phyloP scores from a whole-genome alignment of 495 filamentous ascomycete species.

The Corynascus novoguineensis region DNA sequence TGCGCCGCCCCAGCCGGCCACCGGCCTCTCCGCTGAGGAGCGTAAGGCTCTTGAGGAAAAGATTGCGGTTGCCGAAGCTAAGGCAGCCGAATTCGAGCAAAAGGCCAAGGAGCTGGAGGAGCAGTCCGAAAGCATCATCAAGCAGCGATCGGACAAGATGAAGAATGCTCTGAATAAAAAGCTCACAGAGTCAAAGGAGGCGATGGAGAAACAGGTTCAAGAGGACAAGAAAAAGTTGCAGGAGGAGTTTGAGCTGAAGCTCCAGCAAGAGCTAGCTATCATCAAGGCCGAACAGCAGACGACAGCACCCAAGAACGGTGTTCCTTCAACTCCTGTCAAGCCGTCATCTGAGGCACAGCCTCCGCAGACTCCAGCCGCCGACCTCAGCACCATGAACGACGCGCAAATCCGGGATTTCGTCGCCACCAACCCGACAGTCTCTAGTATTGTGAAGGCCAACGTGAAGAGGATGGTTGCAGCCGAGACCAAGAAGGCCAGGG shows the following conservation, averaged over 20 bases:
- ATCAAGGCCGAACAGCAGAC: conserved; percentile 46
- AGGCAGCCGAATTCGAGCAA: conserved; percentile 51
- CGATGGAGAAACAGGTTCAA: conserved; percentile 36
- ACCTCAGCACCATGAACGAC: conserved; percentile 47
- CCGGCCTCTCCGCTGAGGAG: conserved; percentile 43
- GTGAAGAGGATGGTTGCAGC: conserved; percentile 53
- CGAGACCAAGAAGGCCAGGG: conserved; percentile 53
- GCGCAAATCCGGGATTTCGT: conserved; percentile 61
- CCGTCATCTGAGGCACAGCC: conserved; percentile 19
- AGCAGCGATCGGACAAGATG: conserved; percentile 64
- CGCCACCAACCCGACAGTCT: conserved; percentile 57
- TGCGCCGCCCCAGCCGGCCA: conserved; percentile 3
- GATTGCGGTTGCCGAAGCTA: conserved; percentile 41
- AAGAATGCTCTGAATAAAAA: conserved; percentile 65
- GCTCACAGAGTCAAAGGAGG: conserved; percentile 56
- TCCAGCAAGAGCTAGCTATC: conserved; percentile 58
- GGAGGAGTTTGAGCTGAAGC: conserved; percentile 57
- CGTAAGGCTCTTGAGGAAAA: conserved; percentile 48
- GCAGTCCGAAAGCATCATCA: conserved; percentile 49
- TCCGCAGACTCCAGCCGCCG: conserved; percentile 33
- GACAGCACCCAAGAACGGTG: conserved; percentile 28
- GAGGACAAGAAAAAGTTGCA: conserved; percentile 53
- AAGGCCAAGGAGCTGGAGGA: conserved; percentile 52
- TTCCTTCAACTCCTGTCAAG: conserved; percentile 37
- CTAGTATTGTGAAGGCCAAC: conserved; percentile 61